These are phyloP conservation scores for Erigeron canadensis DNA, from an alignment of 129 eudicot species.

Conservation along the genomic window DNA sequence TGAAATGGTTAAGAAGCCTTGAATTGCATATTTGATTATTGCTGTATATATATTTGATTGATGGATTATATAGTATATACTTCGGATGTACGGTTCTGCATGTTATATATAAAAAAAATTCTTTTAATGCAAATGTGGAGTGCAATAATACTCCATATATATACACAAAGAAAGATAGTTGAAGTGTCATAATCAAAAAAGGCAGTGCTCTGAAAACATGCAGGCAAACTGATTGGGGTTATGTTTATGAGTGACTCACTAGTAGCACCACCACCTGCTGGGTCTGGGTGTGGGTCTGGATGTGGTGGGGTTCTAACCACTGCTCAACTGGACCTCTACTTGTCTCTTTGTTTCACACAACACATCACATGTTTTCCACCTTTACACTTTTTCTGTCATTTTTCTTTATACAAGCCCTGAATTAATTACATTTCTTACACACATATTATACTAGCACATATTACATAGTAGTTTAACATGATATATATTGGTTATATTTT, in stretches of 20 bases:
- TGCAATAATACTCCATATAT: neutral
- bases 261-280: constrained; percentile 32
- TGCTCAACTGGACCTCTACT: constrained; percentile 40
- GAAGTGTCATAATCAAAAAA: constrained; percentile 39
- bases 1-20: too few relatives aligned
- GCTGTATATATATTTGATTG: too few relatives aligned
- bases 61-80: too few relatives aligned
- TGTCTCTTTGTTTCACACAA: constrained; percentile 34
- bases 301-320: constrained; percentile 34
- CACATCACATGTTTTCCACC: constrained; percentile 38
- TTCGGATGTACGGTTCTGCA: too few relatives aligned
- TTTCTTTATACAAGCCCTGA: neutral
- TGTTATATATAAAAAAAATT: neutral
- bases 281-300: constrained; percentile 28
- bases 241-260: constrained; percentile 45
- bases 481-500: neutral
- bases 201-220: constrained; percentile 46
- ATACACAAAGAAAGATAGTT: constrained; percentile 15
- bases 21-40: too few relatives aligned
- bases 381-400: constrained; percentile 21
- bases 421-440: neutral
- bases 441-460: neutral
- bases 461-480: too few relatives aligned
- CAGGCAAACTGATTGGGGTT: constrained; percentile 49
- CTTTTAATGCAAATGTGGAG: constrained; percentile 5